Evolutionary conservation across 2,329 filamentous ascomycete genomes (phyloP).

Genomic region (Hypoxylon sp.): DNA sequence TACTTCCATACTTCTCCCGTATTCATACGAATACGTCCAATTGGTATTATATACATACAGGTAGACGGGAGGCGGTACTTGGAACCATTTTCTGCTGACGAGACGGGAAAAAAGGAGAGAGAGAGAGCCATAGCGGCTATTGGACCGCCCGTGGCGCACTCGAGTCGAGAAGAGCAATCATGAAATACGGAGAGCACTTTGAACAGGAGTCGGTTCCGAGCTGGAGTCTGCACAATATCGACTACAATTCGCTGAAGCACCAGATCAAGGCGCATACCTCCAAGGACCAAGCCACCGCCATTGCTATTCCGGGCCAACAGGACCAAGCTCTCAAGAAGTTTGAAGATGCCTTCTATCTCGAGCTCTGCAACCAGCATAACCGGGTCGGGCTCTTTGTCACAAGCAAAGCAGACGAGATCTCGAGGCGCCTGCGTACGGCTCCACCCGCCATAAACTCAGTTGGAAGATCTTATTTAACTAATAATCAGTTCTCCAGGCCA

Average conservation of each 20-base stretch:
- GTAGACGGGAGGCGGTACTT: conserved; percentile 6
- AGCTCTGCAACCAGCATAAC: conserved; percentile 80
- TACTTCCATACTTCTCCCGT: conserved; percentile 1
- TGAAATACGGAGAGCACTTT: conserved; percentile 84
- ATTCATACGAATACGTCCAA: conserved; percentile 17
- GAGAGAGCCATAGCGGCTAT: conserved; percentile 18
- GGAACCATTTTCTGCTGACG: not conserved
- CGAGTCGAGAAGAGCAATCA: conserved; percentile 51
- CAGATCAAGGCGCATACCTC: conserved; percentile 86
- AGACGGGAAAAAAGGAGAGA: not conserved
- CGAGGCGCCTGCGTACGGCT: conserved; percentile 73
- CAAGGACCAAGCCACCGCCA: conserved; percentile 74
- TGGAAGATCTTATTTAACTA: conserved; percentile 36
- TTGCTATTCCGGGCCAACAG: conserved; percentile 78
- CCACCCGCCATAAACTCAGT: conserved; percentile 12
- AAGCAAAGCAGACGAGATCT: conserved; percentile 84
- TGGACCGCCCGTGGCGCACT: conserved; percentile 23
- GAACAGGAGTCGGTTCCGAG: conserved; percentile 82
- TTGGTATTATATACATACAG: conserved; percentile 19
- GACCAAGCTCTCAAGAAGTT: conserved; percentile 71
- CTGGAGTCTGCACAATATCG: conserved; percentile 88
- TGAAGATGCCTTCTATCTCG: conserved; percentile 76
- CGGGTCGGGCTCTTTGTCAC: conserved; percentile 82
- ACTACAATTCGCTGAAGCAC: conserved; percentile 89
- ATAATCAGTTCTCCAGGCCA: conserved; percentile 56